phyloP scores from a whole-genome alignment of 306 rosid species.

The Medicago lupulina region DNA sequence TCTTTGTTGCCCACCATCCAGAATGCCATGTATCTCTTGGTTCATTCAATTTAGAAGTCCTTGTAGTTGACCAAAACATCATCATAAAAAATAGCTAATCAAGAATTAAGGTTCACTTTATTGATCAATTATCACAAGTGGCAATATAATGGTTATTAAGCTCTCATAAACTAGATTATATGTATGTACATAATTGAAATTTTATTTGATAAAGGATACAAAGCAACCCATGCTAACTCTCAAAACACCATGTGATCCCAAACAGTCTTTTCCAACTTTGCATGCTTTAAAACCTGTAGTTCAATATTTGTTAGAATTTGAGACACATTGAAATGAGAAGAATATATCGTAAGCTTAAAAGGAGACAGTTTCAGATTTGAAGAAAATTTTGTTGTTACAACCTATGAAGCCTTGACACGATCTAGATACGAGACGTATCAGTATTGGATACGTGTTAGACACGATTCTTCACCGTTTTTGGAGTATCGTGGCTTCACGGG shows the following conservation, averaged over 20 bases:
- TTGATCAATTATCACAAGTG: background rate
- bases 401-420: no score
- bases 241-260: slow-evolving; percentile 92
- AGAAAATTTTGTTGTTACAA: background rate
- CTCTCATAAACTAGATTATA: background rate
- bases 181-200: slow-evolving; percentile 23
- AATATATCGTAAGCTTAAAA: slow-evolving; percentile 1
- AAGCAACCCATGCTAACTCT: slow-evolving; percentile 97
- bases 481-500: no score
- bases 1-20: slow-evolving; percentile 95
- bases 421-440: no score
- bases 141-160: background rate
- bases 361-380: background rate
- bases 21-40: slow-evolving; percentile 86
- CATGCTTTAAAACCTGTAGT: slow-evolving; percentile 75
- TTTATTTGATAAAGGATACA: slow-evolving; percentile 71
- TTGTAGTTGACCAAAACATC: slow-evolving; percentile 80
- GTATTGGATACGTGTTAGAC: no score
- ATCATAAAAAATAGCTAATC: slow-evolving; percentile 75
- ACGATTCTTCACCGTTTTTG: no score
- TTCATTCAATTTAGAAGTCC: slow-evolving; percentile 71
- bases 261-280: slow-evolving; percentile 67
- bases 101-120: slow-evolving; percentile 59
- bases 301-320: slow-evolving; percentile 27
- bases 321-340: background rate